Evolutionary conservation across 805 yeast species (phyloP).

Genomic region (Ogataea allantospora): DNA sequence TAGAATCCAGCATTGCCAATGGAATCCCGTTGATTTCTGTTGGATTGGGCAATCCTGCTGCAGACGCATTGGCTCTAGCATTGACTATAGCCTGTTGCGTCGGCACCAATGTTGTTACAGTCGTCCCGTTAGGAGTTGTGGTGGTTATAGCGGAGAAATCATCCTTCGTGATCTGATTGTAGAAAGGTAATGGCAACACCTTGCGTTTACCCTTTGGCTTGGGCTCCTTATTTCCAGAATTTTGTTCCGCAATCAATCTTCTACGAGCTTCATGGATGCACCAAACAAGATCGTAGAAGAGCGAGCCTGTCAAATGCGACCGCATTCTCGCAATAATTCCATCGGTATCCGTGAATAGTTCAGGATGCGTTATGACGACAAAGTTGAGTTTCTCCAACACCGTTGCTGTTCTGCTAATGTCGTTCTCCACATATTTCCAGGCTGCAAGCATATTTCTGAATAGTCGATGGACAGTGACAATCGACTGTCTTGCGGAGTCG

Average conservation of each 20-base stretch:
- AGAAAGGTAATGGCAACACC: constrained; percentile 79
- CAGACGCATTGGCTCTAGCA: constrained; percentile 56
- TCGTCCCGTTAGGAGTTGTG: constrained; percentile 90
- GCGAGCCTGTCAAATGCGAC: constrained; percentile 85
- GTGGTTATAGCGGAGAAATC: constrained; percentile 82
- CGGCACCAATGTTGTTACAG: constrained; percentile 84
- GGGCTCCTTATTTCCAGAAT: constrained; percentile 28
- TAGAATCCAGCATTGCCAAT: constrained; percentile 64
- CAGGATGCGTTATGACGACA: constrained; percentile 84
- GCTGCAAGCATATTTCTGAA: constrained; percentile 85
- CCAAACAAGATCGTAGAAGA: constrained; percentile 91
- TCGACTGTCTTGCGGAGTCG: constrained; percentile 88
- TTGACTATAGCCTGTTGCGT: constrained; percentile 71
- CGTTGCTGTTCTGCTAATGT: constrained; percentile 86
- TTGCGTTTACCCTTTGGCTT: constrained; percentile 28
- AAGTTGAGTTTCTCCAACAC: constrained; percentile 85
- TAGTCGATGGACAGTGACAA: constrained; percentile 87
- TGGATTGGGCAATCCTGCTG: constrained; percentile 53
- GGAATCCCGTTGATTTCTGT: constrained; percentile 40
- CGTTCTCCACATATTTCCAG: constrained; percentile 89
- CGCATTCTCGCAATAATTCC: constrained; percentile 85
- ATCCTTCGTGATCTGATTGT: constrained; percentile 85
- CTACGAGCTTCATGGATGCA: constrained; percentile 92
- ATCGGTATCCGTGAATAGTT: constrained; percentile 67
- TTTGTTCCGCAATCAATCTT: constrained; percentile 46